phyloP scores from a whole-genome alignment of 2,329 filamentous ascomycete species.

The Chaetomiaceae sp. region DNA sequence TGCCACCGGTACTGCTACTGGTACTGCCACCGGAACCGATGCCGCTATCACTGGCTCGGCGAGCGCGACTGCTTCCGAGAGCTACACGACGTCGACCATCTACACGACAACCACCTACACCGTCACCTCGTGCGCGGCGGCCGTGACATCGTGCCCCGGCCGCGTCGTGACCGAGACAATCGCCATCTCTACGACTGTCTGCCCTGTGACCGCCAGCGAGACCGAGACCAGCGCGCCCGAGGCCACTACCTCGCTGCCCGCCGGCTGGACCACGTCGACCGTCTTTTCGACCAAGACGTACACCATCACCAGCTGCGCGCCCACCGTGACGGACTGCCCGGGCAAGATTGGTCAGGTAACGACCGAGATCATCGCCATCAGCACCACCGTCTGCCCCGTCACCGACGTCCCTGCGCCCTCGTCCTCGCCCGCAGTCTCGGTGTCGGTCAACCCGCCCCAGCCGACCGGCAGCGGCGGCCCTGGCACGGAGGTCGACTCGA shows the following conservation, averaged over 20 bases:
- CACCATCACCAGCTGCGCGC: conserved; percentile 32
- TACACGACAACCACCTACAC: conserved; percentile 22
- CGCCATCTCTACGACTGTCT: conserved; percentile 35
- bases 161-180: conserved; percentile 26
- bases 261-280: conserved; percentile 24
- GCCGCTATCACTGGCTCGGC: conserved; percentile 1
- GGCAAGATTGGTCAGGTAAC: conserved; percentile 32
- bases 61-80: background rate
- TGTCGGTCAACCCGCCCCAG: background rate
- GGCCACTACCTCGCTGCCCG: conserved; percentile 10
- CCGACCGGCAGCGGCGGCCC: background rate
- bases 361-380: conserved; percentile 32
- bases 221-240: conserved; percentile 8
- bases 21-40: background rate
- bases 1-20: background rate
- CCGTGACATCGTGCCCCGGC: conserved; percentile 27
- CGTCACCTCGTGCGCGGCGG: conserved; percentile 27
- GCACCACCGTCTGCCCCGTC: conserved; percentile 34
- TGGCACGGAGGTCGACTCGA: conserved; percentile 6
- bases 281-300: conserved; percentile 33
- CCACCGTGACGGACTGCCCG: conserved; percentile 37
- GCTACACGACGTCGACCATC: conserved; percentile 11
- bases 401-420: conserved; percentile 3
- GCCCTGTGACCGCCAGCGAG: conserved; percentile 32
- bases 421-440: background rate